These are phyloP conservation scores for Lentinus brumalis DNA, from an alignment of 768 basidiomycete genomes.

Conservation along the genomic window DNA sequence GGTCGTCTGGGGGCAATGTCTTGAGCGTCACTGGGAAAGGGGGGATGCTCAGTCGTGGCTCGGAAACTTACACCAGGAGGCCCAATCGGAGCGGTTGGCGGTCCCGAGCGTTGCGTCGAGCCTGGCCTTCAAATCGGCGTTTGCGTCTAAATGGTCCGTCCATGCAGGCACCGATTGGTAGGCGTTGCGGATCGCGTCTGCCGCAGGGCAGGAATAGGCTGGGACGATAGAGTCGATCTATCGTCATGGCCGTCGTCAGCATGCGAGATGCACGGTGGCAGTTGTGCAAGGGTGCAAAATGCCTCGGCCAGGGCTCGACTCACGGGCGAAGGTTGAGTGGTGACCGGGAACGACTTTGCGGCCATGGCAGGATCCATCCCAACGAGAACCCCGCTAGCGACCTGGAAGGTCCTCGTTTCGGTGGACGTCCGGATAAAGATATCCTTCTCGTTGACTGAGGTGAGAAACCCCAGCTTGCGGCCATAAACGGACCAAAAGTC, in stretches of 20 bases:
- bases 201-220: slow-evolving; percentile 45
- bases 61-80: slow-evolving; percentile 46
- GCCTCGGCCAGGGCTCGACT: slow-evolving; percentile 10
- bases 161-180: slow-evolving; percentile 49
- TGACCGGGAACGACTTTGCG: slow-evolving; percentile 38
- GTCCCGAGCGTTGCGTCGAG: slow-evolving; percentile 45
- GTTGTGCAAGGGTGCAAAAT: neutral
- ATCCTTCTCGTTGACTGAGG: slow-evolving; percentile 35
- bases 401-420: slow-evolving; percentile 50
- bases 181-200: slow-evolving; percentile 39
- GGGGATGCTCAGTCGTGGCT: no score
- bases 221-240: slow-evolving; percentile 53
- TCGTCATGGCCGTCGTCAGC: neutral
- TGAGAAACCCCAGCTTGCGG: slow-evolving; percentile 38
- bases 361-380: slow-evolving; percentile 46
- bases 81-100: slow-evolving; percentile 41
- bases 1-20: slow-evolving; percentile 39
- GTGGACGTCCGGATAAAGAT: slow-evolving; percentile 48
- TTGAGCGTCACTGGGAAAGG: neutral
- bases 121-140: slow-evolving; percentile 39
- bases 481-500: slow-evolving; percentile 51
- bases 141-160: slow-evolving; percentile 44
- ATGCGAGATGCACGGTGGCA: neutral
- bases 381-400: slow-evolving; percentile 45
- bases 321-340: slow-evolving; percentile 45